Conservation (phyloP, 441 rosid species). For the Adansonia madagascariensis region DNA sequence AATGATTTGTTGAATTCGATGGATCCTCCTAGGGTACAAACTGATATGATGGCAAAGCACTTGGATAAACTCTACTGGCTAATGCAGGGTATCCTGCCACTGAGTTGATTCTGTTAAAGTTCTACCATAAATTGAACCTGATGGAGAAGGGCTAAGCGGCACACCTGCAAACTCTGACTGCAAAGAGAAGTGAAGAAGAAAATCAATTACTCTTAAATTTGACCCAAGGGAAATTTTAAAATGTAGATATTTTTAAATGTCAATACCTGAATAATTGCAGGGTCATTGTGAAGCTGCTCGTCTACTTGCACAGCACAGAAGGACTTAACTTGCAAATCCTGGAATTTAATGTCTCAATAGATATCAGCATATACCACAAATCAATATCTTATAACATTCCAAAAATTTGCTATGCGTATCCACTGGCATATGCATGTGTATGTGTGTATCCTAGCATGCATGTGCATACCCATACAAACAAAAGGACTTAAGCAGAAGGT, state of each 20-base stretch:
- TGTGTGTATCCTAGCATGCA: not conserved
- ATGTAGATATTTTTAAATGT: conserved; percentile 5
- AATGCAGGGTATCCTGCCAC: conserved; percentile 49
- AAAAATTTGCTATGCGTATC: not conserved
- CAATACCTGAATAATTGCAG: conserved; percentile 51
- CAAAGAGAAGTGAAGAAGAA: conserved; percentile 15
- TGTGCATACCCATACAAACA: not conserved
- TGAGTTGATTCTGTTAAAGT: conserved; percentile 38
- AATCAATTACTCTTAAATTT: conserved; percentile 5
- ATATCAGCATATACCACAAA: not conserved
- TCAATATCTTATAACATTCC: not conserved
- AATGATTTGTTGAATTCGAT: conserved; percentile 31
- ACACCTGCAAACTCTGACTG: conserved; percentile 39
- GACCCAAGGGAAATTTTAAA: not conserved
- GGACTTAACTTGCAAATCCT: conserved; percentile 65
- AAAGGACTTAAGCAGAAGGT: not conserved
- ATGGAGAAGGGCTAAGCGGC: conserved; percentile 33
- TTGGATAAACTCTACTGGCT: conserved; percentile 35
- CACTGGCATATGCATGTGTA: not conserved
- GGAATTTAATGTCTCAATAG: conserved; percentile 26
- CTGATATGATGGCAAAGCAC: conserved; percentile 35
- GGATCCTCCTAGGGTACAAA: conserved; percentile 32
- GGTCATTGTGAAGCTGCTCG: conserved; percentile 44
- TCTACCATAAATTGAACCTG: conserved; percentile 35
- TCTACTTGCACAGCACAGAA: conserved; percentile 40